A percentile compares a stretch with the other conserved stretches of the same genome.
Conservation (phyloP, 208 protist genomes). For the Wallacemonas rigidus region DNA sequence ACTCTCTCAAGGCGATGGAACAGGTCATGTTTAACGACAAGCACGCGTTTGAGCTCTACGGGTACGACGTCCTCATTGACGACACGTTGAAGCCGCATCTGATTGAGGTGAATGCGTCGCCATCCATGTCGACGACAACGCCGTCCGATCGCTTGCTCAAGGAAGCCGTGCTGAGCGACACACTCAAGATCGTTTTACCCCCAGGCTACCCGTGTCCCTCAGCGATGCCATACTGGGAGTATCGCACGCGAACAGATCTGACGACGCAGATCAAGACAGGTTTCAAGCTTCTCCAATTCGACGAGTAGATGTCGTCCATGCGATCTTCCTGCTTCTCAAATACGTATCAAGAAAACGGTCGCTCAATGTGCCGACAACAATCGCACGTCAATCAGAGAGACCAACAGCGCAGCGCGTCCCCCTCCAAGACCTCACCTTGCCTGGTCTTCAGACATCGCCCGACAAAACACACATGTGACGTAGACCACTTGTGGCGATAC, state of each 20-base stretch:
- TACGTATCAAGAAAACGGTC: no score
- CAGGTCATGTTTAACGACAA: constrained; percentile 94
- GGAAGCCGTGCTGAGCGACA: constrained; percentile 79
- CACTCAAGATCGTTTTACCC: constrained; percentile 82
- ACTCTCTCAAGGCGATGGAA: constrained; percentile 91
- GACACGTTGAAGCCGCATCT: constrained; percentile 94
- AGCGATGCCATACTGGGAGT: constrained; percentile 81
- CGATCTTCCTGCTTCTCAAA: no score
- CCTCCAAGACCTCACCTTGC: no score
- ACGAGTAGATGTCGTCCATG: background rate
- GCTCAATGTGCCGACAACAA: no score
- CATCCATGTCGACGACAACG: constrained; percentile 89
- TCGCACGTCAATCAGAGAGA: no score
- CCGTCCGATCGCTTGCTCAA: constrained; percentile 84
- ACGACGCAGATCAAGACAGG: constrained; percentile 63
- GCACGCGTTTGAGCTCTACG: constrained; percentile 98
- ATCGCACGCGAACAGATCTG: constrained; percentile 77
- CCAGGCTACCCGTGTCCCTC: constrained; percentile 59
- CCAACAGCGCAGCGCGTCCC: no score
- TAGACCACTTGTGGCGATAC: no score
- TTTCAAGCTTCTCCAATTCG: constrained; percentile 69
- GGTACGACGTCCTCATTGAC: constrained; percentile 98
- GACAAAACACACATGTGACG: no score
- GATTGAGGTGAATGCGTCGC: constrained; percentile 96
- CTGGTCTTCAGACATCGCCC: no score